Percentiles rank a stretch among this genome's conserved stretches.
Conservation (phyloP, 2,329 filamentous ascomycete species). For the Trichophyton benhamiae region DNA sequence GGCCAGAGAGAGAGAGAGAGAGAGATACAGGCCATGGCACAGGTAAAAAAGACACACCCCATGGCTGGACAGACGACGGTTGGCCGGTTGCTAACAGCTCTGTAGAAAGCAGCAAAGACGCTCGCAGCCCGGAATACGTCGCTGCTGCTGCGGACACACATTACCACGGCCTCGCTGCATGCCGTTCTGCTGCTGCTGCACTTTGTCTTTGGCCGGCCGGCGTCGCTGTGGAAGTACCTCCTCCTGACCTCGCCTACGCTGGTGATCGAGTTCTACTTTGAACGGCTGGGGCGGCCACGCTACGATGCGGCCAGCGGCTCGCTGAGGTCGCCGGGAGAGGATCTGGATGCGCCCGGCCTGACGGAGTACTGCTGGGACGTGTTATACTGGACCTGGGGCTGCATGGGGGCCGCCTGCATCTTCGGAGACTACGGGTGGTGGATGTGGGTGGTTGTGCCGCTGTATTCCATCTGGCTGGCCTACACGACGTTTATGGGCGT, state of each 20-base stretch:
- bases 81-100: neutral
- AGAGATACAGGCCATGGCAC: neutral
- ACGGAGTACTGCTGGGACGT: conserved; percentile 99
- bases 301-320: conserved; percentile 50
- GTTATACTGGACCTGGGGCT: conserved; percentile 85
- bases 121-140: conserved; percentile 67
- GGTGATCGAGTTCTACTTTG: conserved; percentile 72
- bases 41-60: neutral
- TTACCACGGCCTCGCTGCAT: conserved; percentile 62
- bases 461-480: conserved; percentile 37
- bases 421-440: conserved; percentile 73
- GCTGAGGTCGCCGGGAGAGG: conserved; percentile 70
- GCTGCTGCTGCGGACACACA: conserved; percentile 68
- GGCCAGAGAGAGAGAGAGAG: neutral
- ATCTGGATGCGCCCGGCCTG: conserved; percentile 73
- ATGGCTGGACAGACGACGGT: neutral
- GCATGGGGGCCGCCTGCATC: conserved; percentile 56
- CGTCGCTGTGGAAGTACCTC: conserved; percentile 54
- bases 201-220: conserved; percentile 49
- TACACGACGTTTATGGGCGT: conserved; percentile 38
- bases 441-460: conserved; percentile 42
- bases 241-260: conserved; percentile 63
- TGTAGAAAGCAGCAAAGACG: conserved; percentile 41
- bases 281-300: conserved; percentile 67
- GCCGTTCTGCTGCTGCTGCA: conserved; percentile 60